phyloP scores from a whole-genome alignment of 805 yeast genomes.

The Candida namnaoensis region DNA sequence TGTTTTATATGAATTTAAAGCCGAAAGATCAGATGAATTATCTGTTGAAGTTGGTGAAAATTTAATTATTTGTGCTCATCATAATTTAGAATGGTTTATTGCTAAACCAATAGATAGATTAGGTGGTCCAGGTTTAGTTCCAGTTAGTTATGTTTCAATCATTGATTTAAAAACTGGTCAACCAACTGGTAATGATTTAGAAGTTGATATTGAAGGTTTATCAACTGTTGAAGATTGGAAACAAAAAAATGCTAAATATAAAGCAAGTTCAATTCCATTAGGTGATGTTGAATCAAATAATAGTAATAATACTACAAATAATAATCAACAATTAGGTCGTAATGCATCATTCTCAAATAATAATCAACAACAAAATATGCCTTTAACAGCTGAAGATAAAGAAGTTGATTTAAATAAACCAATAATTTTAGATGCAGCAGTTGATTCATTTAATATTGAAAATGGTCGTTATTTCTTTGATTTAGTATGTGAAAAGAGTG shows the following conservation, averaged over 20 bases:
- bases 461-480: conserved; percentile 88
- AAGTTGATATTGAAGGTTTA: conserved; percentile 61
- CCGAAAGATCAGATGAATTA: conserved; percentile 73
- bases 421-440: conserved; percentile 41
- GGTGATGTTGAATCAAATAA: conserved; percentile 36
- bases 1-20: conserved; percentile 78
- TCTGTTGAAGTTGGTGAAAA: conserved; percentile 81
- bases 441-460: conserved; percentile 72
- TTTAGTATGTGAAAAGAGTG: conserved; percentile 54
- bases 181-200: conserved; percentile 45
- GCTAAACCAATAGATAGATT: conserved; percentile 92
- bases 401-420: conserved; percentile 9
- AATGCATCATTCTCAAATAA: conserved; percentile 1
- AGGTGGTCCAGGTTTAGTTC: conserved; percentile 97
- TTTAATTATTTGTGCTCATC: conserved; percentile 91
- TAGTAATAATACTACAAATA: neutral
- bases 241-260: conserved; percentile 79
- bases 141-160: conserved; percentile 81
- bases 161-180: conserved; percentile 65
- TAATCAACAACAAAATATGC: conserved; percentile 5
- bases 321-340: neutral
- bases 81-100: conserved; percentile 94
- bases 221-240: conserved; percentile 98
- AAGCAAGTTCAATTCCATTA: conserved; percentile 78
- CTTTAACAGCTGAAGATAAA: conserved; percentile 3